Evolutionary conservation across 2,329 filamentous ascomycete species (phyloP).

Genomic region (Monosporascus sp.): DNA sequence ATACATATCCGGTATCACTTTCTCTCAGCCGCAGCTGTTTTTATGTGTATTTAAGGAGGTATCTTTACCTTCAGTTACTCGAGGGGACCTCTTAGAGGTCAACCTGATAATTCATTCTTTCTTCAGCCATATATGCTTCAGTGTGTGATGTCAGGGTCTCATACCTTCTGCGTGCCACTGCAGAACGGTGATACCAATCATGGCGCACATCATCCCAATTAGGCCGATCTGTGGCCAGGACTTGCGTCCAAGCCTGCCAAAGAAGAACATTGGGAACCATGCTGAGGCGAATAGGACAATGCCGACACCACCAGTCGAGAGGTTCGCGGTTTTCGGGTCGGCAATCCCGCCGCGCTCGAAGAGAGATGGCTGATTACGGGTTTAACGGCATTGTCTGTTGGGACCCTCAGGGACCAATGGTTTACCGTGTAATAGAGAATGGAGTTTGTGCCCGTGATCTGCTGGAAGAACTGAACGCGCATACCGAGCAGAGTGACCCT

Average conservation of each 20-base stretch:
- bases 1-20: too few species aligned
- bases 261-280: slow-evolving; percentile 20
- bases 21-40: too few species aligned
- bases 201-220: slow-evolving; percentile 16
- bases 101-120: too few species aligned
- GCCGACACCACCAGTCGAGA: slow-evolving; percentile 18
- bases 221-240: slow-evolving; percentile 18
- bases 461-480: slow-evolving; percentile 24
- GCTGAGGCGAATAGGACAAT: slow-evolving; percentile 18
- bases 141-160: too few species aligned
- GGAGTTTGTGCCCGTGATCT: slow-evolving; percentile 23
- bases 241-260: slow-evolving; percentile 20
- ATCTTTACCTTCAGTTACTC: too few species aligned
- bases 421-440: slow-evolving; percentile 25
- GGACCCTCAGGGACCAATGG: not conserved
- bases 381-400: not conserved
- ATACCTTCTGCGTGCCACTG: slow-evolving; percentile 19
- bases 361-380: slow-evolving; percentile 8
- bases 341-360: slow-evolving; percentile 16
- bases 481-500: slow-evolving; percentile 23
- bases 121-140: too few species aligned
- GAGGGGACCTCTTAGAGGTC: too few species aligned
- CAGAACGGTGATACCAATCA: slow-evolving; percentile 17
- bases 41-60: too few species aligned
- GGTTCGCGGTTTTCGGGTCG: slow-evolving; percentile 15